Evolutionary conservation across 345 rosid genomes (phyloP), one percentile per base, ranked within the genome.

Genomic region (Eucalyptus victrix): DNA sequence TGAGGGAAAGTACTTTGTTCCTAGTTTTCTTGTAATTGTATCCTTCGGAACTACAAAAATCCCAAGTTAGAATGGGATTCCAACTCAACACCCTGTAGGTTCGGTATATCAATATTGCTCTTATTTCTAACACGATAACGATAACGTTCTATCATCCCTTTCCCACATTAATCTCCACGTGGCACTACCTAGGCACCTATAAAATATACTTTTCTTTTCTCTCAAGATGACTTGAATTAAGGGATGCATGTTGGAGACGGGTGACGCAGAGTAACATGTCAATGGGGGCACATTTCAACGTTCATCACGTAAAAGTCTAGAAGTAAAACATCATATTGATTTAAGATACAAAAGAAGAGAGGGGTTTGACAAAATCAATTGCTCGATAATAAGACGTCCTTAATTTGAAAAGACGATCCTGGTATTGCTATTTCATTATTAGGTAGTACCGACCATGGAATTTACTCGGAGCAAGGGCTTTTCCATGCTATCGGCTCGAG

Each of bases 1-100:
- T 24, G 24, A 2, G 56, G 24, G 24, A 53, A 18, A 53, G 56
- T 53, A 53, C 56, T 53, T 53, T 1, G 9, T 53, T 53, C 4
- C 24, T 19, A 53, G 10, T 19, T 53, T 3, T 53, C 56, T 53
- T 53, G 24, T 18, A 53, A 1, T 53, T 53, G 56, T 2, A 53
- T 53, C 56, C 24, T 53, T 51, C 0, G 56, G 24, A 53, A 53
- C 4, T 53, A 53, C 24, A 19, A 53, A 53, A 53, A 19, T 53
- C 21, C 2, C 19, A 10, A 53, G 24, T 53, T 53, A 19, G 24
- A 51, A 7, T 7, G 56, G 56, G 56, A 53, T 53, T 53, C 10
- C 56, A 53, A 19, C 9, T 19, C 24, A 53, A 18, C 2, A 1
- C 4, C 56, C 0, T 3, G 4, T 7, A 56, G 28, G 5, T 21